These are phyloP conservation scores for Kregervanrija delftensis DNA, from an alignment of 805 yeast species.

Conservation along the genomic window DNA sequence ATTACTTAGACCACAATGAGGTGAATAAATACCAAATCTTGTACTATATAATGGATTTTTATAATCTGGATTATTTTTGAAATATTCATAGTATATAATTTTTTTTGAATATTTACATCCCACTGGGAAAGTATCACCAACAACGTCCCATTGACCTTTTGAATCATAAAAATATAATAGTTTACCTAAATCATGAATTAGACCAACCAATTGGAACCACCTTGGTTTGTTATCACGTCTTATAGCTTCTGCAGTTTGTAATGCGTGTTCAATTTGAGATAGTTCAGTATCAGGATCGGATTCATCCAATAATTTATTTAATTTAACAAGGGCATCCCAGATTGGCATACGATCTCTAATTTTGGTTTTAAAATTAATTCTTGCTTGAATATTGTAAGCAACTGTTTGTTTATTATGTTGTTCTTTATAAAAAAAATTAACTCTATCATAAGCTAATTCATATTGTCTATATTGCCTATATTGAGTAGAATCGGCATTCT, in stretches of 20 bases:
- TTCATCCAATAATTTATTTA: conserved; percentile 59
- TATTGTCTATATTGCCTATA: conserved; percentile 46
- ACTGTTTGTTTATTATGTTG: conserved; percentile 68
- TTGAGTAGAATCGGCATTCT: conserved; percentile 22
- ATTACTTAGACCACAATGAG: conserved; percentile 58
- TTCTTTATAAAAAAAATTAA: conserved; percentile 56
- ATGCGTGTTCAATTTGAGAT: conserved; percentile 68
- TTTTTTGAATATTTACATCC: conserved; percentile 59
- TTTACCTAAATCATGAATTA: conserved; percentile 68
- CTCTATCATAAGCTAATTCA: conserved; percentile 63
- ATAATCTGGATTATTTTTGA: conserved; percentile 53
- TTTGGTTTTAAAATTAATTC: conserved; percentile 65
- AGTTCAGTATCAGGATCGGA: conserved; percentile 72
- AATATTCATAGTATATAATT: conserved; percentile 55
- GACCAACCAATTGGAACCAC: conserved; percentile 71
- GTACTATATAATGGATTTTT: conserved; percentile 58
- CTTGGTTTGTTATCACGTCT: conserved; percentile 60
- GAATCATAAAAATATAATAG: conserved; percentile 63
- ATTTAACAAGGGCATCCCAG: conserved; percentile 62
- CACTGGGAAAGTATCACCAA: conserved; percentile 72
- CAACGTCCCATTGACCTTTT: conserved; percentile 76
- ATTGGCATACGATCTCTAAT: conserved; percentile 59
- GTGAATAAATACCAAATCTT: conserved; percentile 59
- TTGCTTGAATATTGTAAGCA: conserved; percentile 63
- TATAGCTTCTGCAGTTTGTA: conserved; percentile 72